phyloP scores from a whole-genome alignment of 306 rosid genomes.

The Vigna radiata region DNA sequence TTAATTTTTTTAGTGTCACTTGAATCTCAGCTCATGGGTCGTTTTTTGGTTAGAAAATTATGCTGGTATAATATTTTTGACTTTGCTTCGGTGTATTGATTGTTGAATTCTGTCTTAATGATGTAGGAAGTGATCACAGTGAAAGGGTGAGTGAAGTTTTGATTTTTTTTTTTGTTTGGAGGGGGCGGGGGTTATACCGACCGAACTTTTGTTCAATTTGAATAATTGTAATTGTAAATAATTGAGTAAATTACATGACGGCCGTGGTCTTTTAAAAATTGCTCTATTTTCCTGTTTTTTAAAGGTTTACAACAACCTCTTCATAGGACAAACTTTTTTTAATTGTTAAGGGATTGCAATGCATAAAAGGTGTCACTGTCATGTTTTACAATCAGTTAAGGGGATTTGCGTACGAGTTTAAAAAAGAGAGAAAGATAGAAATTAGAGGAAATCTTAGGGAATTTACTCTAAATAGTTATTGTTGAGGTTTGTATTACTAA shows the following conservation, averaged over 20 bases:
- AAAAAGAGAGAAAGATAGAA: too few relatives aligned
- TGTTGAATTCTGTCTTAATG: neutral
- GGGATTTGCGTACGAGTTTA: too few relatives aligned
- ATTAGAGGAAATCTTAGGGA: too few relatives aligned
- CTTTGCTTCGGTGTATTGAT: neutral
- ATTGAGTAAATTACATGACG: neutral
- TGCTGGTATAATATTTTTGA: slow-evolving; percentile 4
- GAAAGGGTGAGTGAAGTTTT: slow-evolving; percentile 15
- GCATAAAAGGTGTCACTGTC: neutral
- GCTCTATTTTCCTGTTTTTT: neutral
- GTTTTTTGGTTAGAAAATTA: neutral
- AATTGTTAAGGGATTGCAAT: neutral
- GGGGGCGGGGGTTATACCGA: neutral
- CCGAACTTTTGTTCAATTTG: neutral
- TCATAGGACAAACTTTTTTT: neutral
- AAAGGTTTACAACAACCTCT: neutral
- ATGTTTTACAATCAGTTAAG: too few relatives aligned
- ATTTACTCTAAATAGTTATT: neutral
- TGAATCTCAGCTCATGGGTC: slow-evolving; percentile 22
- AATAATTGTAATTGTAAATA: neutral
- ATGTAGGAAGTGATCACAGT: neutral
- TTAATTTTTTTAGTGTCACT: slow-evolving; percentile 10
- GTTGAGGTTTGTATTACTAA: neutral
- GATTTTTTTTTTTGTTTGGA: neutral
- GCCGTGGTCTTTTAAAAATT: too few relatives aligned